Evolutionary conservation across 768 basidiomycete genomes (phyloP), one percentile per base, ranked within the genome.

Genomic region (Leccinum obscurum): DNA sequence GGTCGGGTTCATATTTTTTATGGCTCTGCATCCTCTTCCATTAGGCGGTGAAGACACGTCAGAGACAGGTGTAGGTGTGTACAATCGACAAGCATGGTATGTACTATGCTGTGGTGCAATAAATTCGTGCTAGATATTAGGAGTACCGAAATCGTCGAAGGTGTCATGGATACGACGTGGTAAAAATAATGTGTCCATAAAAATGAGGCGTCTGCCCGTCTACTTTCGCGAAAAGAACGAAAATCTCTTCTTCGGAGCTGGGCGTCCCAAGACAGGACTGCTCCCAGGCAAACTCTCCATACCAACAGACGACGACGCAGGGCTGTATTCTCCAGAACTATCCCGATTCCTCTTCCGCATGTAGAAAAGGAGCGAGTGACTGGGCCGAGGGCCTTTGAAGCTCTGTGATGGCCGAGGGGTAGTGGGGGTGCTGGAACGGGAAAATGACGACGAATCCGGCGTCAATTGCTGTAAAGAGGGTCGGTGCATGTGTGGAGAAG

Each of bases 1-100:
- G 76, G 77, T 77, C 67, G 75, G 76, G 77, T 73, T 77, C 74
- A 77, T 3, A 56, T 52, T 26, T 48, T 49, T 22, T 22, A 41
- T 41, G 20, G 22, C 22, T 22, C 48, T 49, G 3, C 11, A 22
- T 24, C 24, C 48, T 14, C 20, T 48, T 48, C 46, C 22, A 24
- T 20, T 24, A 22, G 9, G 22, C 22, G 20, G 46, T 15, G 13
- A 26, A 15, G 14, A 14, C 26, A 15, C 20, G 5, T 24, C 13
- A 26, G 41, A 55, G 41, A 20, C 8, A 57, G 9, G 22, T 30
- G 52, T 59, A 60, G 51, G 24, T 64, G 48, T 65, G 56, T 51
- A 58, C 53, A 34, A n/a, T 51, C n/a, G 30, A n/a, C n/a, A n/a
- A 22, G 44, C 48, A 22, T 39, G 62, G 44, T 58, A 55, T 61